Base-by-base conservation (phyloP, 805 yeast genomes). In the Yarrowia osloensis region DNA sequence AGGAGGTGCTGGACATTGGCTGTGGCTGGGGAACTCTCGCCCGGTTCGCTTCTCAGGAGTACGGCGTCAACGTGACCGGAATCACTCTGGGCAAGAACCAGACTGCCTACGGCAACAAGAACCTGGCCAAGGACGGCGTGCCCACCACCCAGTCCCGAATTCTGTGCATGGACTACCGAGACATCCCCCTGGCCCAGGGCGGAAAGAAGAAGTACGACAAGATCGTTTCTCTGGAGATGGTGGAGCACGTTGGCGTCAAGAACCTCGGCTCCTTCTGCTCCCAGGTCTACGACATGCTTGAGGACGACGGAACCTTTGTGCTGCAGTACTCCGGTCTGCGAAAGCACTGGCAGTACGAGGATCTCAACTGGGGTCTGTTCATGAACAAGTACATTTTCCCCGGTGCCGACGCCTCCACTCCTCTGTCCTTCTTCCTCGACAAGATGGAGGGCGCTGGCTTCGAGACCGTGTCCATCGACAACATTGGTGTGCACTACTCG, bases 1-100 rank as follows among this genome's bases (percentile, higher is more conserved):
- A 91, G 71, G 81, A 80, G 69, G 81, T 91, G 77, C 85, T 91
- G 69, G 97, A 91, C 75, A 80, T 91, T 68, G 97, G 97, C 70
- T 91, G 97, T 79, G 97, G 97, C 73, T 91, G 97, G 97, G 97
- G 97, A 76, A 89, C 97, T 63, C 83, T 93, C 75, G 91, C 96
- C 55, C 83, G 94, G 33, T 91, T 82, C 77, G 92, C 95, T 33
- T 89, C 96, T 2, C 84, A 87, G 70, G 86, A 88, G 75, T 88
- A 88, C 74, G 96, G 93, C 68, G 97, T 97, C 54, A 78, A 84
- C 66, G 96, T 89, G 68, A 91, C 97, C 67, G 97, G 97, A 80
- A 81, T 91, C 73, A 91, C 97, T 50, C 82, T 91, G 70, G 97
- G 97, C 76, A 87, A 83, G 76, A 91, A 91, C 81, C 97, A 91